Conservation (phyloP, 768 basidiomycete species). For the Agrocybe pediades region DNA sequence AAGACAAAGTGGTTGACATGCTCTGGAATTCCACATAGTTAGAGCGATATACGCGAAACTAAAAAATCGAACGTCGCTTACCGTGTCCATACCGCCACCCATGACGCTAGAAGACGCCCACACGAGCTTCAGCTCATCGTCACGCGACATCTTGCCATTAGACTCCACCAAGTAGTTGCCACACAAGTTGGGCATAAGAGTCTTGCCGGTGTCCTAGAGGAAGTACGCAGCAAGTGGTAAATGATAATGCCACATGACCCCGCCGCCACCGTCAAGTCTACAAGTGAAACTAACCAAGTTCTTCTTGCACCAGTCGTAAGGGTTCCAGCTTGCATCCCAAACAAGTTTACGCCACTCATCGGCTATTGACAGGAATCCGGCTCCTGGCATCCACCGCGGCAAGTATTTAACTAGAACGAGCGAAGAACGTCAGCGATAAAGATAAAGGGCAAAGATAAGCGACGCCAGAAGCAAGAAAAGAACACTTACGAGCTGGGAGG, state of each 20-base stretch:
- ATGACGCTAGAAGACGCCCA: slow-evolving; percentile 27
- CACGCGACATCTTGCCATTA: slow-evolving; percentile 31
- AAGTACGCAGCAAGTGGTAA: background rate
- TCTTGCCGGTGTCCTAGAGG: slow-evolving; percentile 35
- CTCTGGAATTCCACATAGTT: slow-evolving; percentile 43
- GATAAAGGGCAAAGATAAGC: background rate
- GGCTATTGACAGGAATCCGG: slow-evolving; percentile 48
- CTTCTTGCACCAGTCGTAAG: slow-evolving; percentile 34
- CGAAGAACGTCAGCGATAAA: background rate
- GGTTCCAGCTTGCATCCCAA: slow-evolving; percentile 18
- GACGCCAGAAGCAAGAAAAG: background rate
- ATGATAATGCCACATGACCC: background rate
- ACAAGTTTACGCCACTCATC: slow-evolving; percentile 26
- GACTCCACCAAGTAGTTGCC: slow-evolving; percentile 25
- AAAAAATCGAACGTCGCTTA: background rate
- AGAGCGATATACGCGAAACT: slow-evolving; percentile 4
- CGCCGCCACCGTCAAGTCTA: background rate
- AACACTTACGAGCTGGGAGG: slow-evolving; percentile 26
- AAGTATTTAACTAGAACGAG: slow-evolving; percentile 33
- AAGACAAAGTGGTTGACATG: slow-evolving; percentile 42
- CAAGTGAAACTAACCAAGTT: slow-evolving; percentile 28
- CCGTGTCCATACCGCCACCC: slow-evolving; percentile 7
- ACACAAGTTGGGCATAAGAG: slow-evolving; percentile 36
- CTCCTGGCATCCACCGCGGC: slow-evolving; percentile 57
- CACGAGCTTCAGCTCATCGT: slow-evolving; percentile 37